phyloP scores from a whole-genome alignment of 2,329 filamentous ascomycete species.

The Byssoonygena ceratinophila region DNA sequence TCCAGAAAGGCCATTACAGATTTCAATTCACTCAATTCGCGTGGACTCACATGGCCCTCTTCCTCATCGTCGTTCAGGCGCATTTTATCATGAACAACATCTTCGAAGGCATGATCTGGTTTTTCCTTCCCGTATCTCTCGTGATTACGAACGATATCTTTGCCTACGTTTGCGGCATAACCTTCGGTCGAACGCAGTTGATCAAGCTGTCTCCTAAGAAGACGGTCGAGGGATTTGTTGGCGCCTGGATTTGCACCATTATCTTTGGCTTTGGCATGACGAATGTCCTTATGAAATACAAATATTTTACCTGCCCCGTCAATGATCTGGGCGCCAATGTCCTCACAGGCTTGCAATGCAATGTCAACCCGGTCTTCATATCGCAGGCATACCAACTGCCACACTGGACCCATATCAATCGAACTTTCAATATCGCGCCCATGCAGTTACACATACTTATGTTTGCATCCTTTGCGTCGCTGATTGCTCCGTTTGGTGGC shows the following conservation, averaged over 20 bases:
- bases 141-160: constrained; percentile 99
- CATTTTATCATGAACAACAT: constrained; percentile 99
- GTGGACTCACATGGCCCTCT: constrained; percentile 98
- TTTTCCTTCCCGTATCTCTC: constrained; percentile 86
- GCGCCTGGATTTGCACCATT: constrained; percentile 89
- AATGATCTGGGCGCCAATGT: constrained; percentile 92
- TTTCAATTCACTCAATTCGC: constrained; percentile 99
- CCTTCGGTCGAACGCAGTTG: constrained; percentile 88
- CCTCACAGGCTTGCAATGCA: constrained; percentile 80
- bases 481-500: constrained; percentile 93
- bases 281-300: constrained; percentile 75
- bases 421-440: constrained; percentile 65
- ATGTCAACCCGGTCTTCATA: constrained; percentile 82
- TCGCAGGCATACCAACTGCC: constrained; percentile 64
- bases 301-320: constrained; percentile 97
- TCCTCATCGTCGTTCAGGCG: constrained; percentile 92
- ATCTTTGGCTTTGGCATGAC: constrained; percentile 73
- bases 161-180: constrained; percentile 94
- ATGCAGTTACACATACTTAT: constrained; percentile 89
- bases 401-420: constrained; percentile 59
- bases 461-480: constrained; percentile 84
- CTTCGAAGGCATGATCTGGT: constrained; percentile 99
- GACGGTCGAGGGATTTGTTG: constrained; percentile 95
- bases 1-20: constrained; percentile 91
- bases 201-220: constrained; percentile 99